Conservation (phyloP, 768 basidiomycete genomes). For the Lanmaoa pseudosensibilis region DNA sequence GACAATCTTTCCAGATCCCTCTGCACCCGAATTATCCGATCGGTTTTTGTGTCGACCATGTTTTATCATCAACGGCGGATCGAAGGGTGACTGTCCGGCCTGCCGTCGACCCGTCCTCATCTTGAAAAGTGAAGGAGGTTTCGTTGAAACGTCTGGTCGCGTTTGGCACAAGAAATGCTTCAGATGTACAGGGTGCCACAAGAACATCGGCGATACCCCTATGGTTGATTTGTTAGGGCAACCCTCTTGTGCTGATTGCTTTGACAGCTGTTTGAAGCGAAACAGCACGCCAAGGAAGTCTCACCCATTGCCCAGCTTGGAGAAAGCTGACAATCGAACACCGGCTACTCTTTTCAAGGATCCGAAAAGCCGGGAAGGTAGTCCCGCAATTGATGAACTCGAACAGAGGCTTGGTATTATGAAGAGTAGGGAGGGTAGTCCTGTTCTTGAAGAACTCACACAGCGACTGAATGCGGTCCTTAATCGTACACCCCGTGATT, state of each 20-base stretch:
- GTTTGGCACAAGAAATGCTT: constrained; percentile 87
- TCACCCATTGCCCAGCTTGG: constrained; percentile 37
- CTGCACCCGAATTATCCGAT: constrained; percentile 22
- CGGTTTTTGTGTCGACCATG: constrained; percentile 76
- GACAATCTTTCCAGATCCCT: constrained; percentile 81
- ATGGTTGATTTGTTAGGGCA: constrained; percentile 83
- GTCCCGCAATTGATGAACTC: constrained; percentile 64
- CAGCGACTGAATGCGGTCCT: constrained; percentile 44
- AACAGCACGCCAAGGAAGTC: constrained; percentile 40
- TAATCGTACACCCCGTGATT: constrained; percentile 36
- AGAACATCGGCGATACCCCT: constrained; percentile 69
- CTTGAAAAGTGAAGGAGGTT: constrained; percentile 75
- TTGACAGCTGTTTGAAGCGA: constrained; percentile 70
- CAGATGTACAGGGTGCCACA: constrained; percentile 68
- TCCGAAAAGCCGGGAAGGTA: constrained; percentile 48
- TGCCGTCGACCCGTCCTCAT: constrained; percentile 73
- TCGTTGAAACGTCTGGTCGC: constrained; percentile 65
- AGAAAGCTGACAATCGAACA: constrained; percentile 37
- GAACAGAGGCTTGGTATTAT: constrained; percentile 59
- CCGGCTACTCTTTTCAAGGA: constrained; percentile 47
- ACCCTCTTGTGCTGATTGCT: constrained; percentile 79
- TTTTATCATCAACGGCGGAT: constrained; percentile 70
- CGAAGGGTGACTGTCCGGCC: constrained; percentile 67
- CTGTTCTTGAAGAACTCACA: constrained; percentile 50
- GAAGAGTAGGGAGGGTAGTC: constrained; percentile 55